These are phyloP conservation scores for Penstemon barbatus DNA, from an alignment of 257 asterid genomes.

Conservation along the genomic window DNA sequence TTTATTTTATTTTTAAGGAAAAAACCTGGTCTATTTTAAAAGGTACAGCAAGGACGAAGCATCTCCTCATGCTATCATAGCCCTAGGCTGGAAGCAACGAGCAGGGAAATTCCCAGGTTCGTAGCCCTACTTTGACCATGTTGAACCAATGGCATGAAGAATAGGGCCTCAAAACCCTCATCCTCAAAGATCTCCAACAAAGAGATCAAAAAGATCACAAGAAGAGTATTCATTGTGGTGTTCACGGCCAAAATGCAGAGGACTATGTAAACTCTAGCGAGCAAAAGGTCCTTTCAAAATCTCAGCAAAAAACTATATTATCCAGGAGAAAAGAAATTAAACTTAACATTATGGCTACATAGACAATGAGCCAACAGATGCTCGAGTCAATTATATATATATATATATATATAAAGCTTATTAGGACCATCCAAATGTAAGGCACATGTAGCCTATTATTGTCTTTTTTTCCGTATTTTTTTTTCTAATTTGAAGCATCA, in stretches of 20 bases:
- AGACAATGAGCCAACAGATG: not conserved
- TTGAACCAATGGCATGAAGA: conserved; percentile 18
- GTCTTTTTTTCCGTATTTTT: no score
- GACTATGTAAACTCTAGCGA: not conserved
- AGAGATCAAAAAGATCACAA: not conserved
- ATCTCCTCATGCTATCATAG: not conserved
- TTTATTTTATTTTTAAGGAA: no score
- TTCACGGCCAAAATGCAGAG: conserved; percentile 2
- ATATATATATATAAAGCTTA: no score
- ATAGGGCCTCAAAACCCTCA: conserved; percentile 5
- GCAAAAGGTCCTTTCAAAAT: not conserved
- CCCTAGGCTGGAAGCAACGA: no score
- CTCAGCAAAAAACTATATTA: not conserved
- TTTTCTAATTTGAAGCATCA: no score
- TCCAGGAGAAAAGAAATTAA: not conserved
- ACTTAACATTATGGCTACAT: not conserved
- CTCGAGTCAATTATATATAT: not conserved
- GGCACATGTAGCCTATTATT: no score
- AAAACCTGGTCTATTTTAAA: no score
- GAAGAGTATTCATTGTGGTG: not conserved
- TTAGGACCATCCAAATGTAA: no score
- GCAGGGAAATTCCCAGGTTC: not conserved
- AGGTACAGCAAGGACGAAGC: not conserved
- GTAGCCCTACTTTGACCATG: not conserved
- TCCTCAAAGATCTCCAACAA: not conserved